Evolutionary conservation across 345 rosid species (phyloP).

Genomic region (Lumnitzera racemosa): DNA sequence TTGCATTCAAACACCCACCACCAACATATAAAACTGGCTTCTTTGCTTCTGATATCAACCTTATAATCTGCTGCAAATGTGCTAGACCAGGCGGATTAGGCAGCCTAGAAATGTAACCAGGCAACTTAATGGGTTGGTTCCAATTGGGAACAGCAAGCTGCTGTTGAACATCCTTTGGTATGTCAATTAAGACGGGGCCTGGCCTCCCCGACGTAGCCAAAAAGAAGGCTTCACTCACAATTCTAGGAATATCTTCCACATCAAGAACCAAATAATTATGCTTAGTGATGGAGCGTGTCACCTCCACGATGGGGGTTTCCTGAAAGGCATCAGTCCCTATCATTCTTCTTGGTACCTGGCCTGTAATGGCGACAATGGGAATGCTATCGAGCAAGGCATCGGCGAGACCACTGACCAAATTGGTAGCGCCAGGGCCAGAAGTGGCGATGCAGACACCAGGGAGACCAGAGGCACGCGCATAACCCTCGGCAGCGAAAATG

Average conservation of each 20-base stretch:
- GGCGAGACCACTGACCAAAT: slow-evolving; percentile 81
- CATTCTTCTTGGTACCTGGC: slow-evolving; percentile 93
- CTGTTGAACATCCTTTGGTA: slow-evolving; percentile 92
- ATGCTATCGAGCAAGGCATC: slow-evolving; percentile 85
- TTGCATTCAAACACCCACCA: slow-evolving; percentile 94
- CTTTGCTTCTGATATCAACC: slow-evolving; percentile 69
- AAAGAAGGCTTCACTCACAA: slow-evolving; percentile 73
- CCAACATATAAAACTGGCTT: slow-evolving; percentile 93
- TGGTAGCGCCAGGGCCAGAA: slow-evolving; percentile 91
- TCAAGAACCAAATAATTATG: slow-evolving; percentile 81
- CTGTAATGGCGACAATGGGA: slow-evolving; percentile 80
- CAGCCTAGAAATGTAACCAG: slow-evolving; percentile 73
- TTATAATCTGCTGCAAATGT: slow-evolving; percentile 76
- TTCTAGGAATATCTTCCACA: slow-evolving; percentile 83
- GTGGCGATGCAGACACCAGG: slow-evolving; percentile 95
- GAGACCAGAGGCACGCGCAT: slow-evolving; percentile 79
- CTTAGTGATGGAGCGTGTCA: slow-evolving; percentile 80
- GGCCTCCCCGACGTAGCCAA: slow-evolving; percentile 85
- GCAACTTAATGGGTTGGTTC: slow-evolving; percentile 46
- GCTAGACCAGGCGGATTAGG: slow-evolving; percentile 42
- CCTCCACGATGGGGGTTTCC: slow-evolving; percentile 90
- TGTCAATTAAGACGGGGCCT: slow-evolving; percentile 80
- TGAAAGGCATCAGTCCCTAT: slow-evolving; percentile 92
- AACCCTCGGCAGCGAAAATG: slow-evolving; percentile 89
- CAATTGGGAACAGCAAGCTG: slow-evolving; percentile 82